Conservation (phyloP, 2,329 filamentous ascomycete species). For the Onygenales sp. region DNA sequence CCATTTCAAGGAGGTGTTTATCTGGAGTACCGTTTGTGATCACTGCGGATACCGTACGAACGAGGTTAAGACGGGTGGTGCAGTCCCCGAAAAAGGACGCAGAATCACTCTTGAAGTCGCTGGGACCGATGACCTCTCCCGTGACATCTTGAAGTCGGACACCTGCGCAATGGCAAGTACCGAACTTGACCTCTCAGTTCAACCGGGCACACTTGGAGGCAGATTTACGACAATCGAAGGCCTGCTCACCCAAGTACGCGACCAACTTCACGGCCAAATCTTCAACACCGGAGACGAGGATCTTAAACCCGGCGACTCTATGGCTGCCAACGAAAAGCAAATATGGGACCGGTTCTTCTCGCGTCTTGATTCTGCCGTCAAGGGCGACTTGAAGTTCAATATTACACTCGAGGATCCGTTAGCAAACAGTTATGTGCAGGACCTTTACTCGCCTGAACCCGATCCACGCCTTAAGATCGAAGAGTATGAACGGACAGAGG, state of each 20-base stretch:
- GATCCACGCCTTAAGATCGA: constrained; percentile 75
- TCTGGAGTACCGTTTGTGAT: constrained; percentile 91
- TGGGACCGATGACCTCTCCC: constrained; percentile 62
- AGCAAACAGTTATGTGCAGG: constrained; percentile 89
- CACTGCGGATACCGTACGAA: constrained; percentile 90
- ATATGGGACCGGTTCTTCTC: constrained; percentile 78
- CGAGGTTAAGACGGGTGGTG: constrained; percentile 95
- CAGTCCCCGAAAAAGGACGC: constrained; percentile 75
- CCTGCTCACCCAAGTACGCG: constrained; percentile 80
- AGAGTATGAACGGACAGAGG: constrained; percentile 76
- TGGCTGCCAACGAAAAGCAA: constrained; percentile 53
- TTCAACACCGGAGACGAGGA: constrained; percentile 60
- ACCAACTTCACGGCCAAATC: constrained; percentile 79
- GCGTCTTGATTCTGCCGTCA: constrained; percentile 66
- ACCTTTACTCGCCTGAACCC: constrained; percentile 65
- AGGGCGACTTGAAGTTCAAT: constrained; percentile 69
- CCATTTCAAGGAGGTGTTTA: constrained; percentile 91
- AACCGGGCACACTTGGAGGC: constrained; percentile 88
- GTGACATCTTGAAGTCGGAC: constrained; percentile 95
- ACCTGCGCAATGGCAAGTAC: constrained; percentile 79
- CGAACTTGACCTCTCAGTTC: constrained; percentile 77
- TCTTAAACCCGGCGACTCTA: constrained; percentile 64
- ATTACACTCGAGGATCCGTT: constrained; percentile 79
- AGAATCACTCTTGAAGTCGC: constrained; percentile 70
- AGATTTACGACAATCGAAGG: constrained; percentile 97